phyloP scores from a whole-genome alignment of 164 flowering plant species.

The Vitis cinerea region DNA sequence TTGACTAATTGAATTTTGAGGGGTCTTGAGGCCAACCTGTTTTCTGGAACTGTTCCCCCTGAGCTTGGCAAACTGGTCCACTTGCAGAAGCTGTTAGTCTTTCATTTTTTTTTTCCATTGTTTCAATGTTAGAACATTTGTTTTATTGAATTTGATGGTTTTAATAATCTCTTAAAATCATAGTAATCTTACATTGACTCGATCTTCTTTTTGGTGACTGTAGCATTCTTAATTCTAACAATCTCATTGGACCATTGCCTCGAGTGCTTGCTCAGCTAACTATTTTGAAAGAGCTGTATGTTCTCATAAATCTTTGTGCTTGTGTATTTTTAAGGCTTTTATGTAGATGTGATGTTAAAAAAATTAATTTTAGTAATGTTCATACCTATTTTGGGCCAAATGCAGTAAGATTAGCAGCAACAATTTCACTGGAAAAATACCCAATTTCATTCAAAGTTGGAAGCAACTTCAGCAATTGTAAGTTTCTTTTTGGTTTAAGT shows the following conservation, averaged over 20 bases:
- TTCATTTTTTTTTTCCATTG: not conserved
- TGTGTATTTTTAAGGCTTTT: too few species aligned
- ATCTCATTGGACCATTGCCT: too few species aligned
- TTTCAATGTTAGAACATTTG: not conserved
- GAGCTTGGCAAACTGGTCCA: slow-evolving; percentile 19
- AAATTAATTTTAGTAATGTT: too few species aligned
- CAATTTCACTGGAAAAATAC: slow-evolving; percentile 24
- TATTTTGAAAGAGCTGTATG: too few species aligned
- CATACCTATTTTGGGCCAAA: too few species aligned
- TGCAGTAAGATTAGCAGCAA: too few species aligned
- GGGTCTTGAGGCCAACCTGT: slow-evolving; percentile 26
- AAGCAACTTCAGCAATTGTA: slow-evolving; percentile 29
- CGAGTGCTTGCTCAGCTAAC: too few species aligned
- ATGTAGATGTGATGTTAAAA: too few species aligned
- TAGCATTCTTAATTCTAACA: slow-evolving; percentile 13
- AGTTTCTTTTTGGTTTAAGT: slow-evolving; percentile 8
- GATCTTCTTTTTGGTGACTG: not conserved
- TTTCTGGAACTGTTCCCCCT: slow-evolving; percentile 11
- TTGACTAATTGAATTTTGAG: slow-evolving; percentile 5
- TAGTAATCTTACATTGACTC: not conserved
- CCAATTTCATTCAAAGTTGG: slow-evolving; percentile 32
- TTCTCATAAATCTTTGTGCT: too few species aligned
- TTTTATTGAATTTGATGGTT: not conserved
- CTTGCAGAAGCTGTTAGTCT: slow-evolving; percentile 24
- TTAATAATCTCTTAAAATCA: too few species aligned